phyloP scores from a whole-genome alignment of 2,329 filamentous ascomycete genomes.

The Penicillium sclerotiorum region DNA sequence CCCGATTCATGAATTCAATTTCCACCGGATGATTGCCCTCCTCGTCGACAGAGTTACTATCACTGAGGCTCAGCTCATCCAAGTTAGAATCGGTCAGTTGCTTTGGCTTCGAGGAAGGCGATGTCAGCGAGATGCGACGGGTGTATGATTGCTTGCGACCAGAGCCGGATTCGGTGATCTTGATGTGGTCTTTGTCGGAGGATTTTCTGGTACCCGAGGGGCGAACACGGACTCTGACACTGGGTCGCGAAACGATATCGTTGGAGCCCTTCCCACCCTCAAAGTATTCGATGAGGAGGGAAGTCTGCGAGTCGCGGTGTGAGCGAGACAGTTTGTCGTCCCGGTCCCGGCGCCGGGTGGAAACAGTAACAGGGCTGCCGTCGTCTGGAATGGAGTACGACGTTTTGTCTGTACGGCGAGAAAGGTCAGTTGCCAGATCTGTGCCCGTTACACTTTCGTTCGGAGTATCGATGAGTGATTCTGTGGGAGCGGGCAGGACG shows the following conservation, averaged over 20 bases:
- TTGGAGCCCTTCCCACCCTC: constrained; percentile 70
- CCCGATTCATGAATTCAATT: constrained; percentile 75
- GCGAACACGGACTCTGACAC: constrained; percentile 77
- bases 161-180: constrained; percentile 80
- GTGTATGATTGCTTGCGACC: constrained; percentile 71
- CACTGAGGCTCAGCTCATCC: constrained; percentile 69
- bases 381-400: constrained; percentile 56
- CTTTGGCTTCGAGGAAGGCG: constrained; percentile 41
- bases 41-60: constrained; percentile 75
- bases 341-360: constrained; percentile 65
- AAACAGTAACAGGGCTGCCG: constrained; percentile 83
- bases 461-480: constrained; percentile 51
- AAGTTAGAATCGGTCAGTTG: constrained; percentile 37
- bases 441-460: constrained; percentile 47
- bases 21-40: constrained; percentile 86
- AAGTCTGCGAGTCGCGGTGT: constrained; percentile 74
- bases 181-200: constrained; percentile 70
- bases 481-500: constrained; percentile 53
- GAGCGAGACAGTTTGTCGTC: constrained; percentile 60
- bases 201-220: constrained; percentile 67
- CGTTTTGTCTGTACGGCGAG: constrained; percentile 53
- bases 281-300: constrained; percentile 92
- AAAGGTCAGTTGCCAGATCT: constrained; percentile 54
- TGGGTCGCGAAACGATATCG: constrained; percentile 69
- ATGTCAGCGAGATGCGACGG: constrained; percentile 65